Evolutionary conservation across 306 rosid genomes (phyloP).

Genomic region (Cercis canadensis): DNA sequence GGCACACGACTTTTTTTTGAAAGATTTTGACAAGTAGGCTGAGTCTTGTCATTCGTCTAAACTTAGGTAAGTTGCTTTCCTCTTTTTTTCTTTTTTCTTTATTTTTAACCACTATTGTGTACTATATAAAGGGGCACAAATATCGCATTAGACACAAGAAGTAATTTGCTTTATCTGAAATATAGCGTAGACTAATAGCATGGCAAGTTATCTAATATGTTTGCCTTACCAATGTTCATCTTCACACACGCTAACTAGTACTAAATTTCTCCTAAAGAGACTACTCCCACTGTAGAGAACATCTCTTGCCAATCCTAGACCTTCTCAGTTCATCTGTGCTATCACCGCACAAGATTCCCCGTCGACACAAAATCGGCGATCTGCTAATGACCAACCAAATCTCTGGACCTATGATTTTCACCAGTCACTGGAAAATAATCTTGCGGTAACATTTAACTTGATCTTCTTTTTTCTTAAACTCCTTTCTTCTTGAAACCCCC

Average conservation of each 20-base stretch:
- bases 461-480: neutral
- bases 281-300: neutral
- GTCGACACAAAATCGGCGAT: conserved; percentile 19
- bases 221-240: neutral
- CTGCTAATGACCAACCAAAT: conserved; percentile 37
- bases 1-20: too few relatives aligned
- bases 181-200: too few relatives aligned
- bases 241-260: too few relatives aligned
- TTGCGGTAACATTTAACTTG: conserved; percentile 13
- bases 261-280: too few relatives aligned
- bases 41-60: too few relatives aligned
- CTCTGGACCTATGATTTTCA: conserved; percentile 29
- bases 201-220: conserved; percentile 5
- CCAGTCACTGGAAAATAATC: conserved; percentile 2
- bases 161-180: too few relatives aligned
- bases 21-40: too few relatives aligned
- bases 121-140: neutral
- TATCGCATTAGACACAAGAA: neutral
- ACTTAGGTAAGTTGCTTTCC: too few relatives aligned
- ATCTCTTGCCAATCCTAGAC: conserved; percentile 5
- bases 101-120: too few relatives aligned
- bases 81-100: too few relatives aligned
- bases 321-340: neutral
- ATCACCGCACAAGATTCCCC: conserved; percentile 2
- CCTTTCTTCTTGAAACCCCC: neutral